Evolutionary conservation across 495 filamentous ascomycete genomes (phyloP), one percentile per base, ranked within the genome.

Genomic region (Hypoxylon rickii): DNA sequence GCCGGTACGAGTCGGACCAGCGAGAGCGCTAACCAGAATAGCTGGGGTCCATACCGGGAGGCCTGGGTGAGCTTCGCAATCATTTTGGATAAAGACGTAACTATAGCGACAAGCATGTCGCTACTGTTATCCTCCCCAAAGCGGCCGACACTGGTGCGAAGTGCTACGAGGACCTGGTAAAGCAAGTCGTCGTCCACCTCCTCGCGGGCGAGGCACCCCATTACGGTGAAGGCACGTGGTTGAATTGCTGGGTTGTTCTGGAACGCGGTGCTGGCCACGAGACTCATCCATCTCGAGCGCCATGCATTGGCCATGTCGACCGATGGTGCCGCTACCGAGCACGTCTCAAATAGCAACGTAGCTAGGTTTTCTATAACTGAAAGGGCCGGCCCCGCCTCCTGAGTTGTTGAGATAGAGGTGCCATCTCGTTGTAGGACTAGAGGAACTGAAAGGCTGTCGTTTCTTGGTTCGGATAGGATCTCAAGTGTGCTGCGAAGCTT

Each of bases 241-340:
- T 87, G 84, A 42, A 87, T 85, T 3, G 84, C 83, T 10, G 83
- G 84, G 58, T 87, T 87, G 58, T 82, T 86, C 67, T 87, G 84
- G 65, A 87, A 87, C 2, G 84, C 84, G 2, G 84, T 87, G 64
- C 83, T 86, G 15, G 84, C 83, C 31, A 87, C 83, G 13, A 87
- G 70, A 57, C 81, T 83, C 84, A 86, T 87, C 84, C 84, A 87
- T 33, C 84, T 74, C 18, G 84, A 83, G n/a, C 84, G 79, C 84
- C 84, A 87, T 24, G 80, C 77, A 58, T 87, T 87, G 18, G 84
- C 81, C 63, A 85, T 70, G 56, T 86, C 83, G 12, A 82, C 73
- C 2, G 83, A 82, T 3, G 83, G 81, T 22, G 84, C 83, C 3
- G 83, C 84, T 13, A 85, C 71, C 2, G 73, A 72, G 50, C 81